Evolutionary conservation across 768 basidiomycete species (phyloP).

Genomic region (Symmetrospora coprosmae): DNA sequence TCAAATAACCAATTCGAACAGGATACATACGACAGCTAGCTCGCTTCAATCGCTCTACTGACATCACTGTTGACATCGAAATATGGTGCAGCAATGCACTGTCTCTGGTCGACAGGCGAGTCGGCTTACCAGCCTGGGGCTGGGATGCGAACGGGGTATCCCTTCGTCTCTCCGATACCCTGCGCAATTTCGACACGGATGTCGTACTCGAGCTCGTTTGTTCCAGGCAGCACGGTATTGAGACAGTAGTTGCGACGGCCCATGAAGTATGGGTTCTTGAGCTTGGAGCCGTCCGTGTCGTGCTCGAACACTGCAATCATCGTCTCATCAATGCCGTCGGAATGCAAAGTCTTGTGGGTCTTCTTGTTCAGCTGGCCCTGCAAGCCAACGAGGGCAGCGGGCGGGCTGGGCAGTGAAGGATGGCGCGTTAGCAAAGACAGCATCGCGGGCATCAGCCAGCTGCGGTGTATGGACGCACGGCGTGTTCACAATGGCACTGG

Average conservation of each 20-base stretch:
- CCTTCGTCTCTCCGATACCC: slow-evolving; percentile 64
- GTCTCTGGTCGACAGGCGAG: no score
- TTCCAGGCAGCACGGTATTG: slow-evolving; percentile 45
- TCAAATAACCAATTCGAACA: no score
- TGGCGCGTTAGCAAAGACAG: no score
- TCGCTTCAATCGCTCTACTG: no score
- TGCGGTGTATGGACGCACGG: no score
- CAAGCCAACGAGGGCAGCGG: slow-evolving; percentile 57
- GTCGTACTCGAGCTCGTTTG: slow-evolving; percentile 62
- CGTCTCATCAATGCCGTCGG: not conserved
- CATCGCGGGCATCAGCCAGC: no score
- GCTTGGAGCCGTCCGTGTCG: slow-evolving; percentile 61
- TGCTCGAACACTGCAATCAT: slow-evolving; percentile 42
- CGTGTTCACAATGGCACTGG: slow-evolving; percentile 92
- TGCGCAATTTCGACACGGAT: slow-evolving; percentile 74
- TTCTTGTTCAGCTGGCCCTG: slow-evolving; percentile 61
- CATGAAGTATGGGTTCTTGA: slow-evolving; percentile 71
- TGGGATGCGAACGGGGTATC: slow-evolving; percentile 16
- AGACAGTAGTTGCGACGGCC: slow-evolving; percentile 41
- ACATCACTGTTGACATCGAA: no score
- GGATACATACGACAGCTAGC: no score
- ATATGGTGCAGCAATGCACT: no score
- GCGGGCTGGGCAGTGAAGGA: slow-evolving; percentile 42
- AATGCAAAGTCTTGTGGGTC: slow-evolving; percentile 70
- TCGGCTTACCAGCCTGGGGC: slow-evolving; percentile 24